Base-by-base conservation (phyloP, 306 rosid species). In the Prunus salicina region DNA sequence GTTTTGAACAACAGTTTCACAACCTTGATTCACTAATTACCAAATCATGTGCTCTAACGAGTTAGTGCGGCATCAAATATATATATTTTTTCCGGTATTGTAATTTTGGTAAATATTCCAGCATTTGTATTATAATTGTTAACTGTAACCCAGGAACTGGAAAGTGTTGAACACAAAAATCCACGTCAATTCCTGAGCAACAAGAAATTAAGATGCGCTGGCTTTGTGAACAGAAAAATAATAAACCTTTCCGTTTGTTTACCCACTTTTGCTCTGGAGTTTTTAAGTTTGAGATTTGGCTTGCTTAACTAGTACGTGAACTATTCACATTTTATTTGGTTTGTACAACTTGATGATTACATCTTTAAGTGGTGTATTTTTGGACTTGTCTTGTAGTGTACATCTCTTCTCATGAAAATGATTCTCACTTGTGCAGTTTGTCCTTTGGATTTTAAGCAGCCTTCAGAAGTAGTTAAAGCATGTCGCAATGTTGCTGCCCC, bases 401-500 rank as follows among this genome's bases (percentile, higher is more conserved):
- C 45, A 63, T 25, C 30, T 18, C 66, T 24, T 49, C 38, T 82
- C 45, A 72, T 67, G 71, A 70, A 69, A 32, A 66, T 80, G 72
- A 64, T 34, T 79, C 28, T 82, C 86, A 45, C 69, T 75, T 80
- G 75, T 81, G 86, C 92, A 95, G 99, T 87, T 72, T 95, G 99
- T 76, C 99, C 99, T 81, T 87, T 95, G 88, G 82, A 78, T 84
- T 95, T 95, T 74, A 87, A 82, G 87, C 88, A 89, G 84, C 97
- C 99, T 58, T 71, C 83, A 1, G 97, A 88, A 88, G 96, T 95
- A 72, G 89, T 92, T 69, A 75, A 79, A 84, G 91, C 84, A 56
- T 95, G 99, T 81, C 90, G 73, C 70, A 91, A 95, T 76, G 89
- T 83, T 64, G 97, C 96, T 79, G 97, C 97, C 32, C 97, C 96